Evolutionary conservation across 164 flowering plant genomes (phyloP).

Genomic region (Houttuynia cordata): DNA sequence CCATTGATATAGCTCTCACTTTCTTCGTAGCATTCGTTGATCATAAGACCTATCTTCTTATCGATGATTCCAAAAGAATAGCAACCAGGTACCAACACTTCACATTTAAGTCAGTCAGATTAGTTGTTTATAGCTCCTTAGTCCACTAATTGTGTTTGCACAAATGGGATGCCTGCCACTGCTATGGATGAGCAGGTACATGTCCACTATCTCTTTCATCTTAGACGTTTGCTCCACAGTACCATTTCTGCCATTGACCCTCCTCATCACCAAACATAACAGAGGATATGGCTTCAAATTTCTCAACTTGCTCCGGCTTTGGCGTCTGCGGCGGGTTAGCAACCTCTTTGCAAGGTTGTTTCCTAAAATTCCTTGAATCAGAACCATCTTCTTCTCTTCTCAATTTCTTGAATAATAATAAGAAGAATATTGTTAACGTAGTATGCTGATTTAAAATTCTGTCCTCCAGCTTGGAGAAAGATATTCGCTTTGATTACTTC

Average conservation of each 20-base stretch:
- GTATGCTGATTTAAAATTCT: constrained; percentile 13
- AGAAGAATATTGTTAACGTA: constrained; percentile 9
- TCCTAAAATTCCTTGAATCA: constrained; percentile 3
- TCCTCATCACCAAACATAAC: constrained; percentile 41
- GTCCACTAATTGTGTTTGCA: too few relatives aligned
- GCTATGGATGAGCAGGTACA: constrained; percentile 63
- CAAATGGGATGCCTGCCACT: too few relatives aligned
- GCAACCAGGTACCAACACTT: constrained; percentile 43
- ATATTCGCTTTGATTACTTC: constrained; percentile 89
- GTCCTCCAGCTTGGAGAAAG: constrained; percentile 77
- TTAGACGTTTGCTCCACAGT: constrained; percentile 87
- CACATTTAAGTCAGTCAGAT: too few relatives aligned
- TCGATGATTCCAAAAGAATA: constrained; percentile 70
- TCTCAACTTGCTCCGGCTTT: constrained; percentile 84
- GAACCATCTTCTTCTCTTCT: constrained; percentile 7
- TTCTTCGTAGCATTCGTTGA: constrained; percentile 54
- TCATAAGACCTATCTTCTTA: constrained; percentile 50
- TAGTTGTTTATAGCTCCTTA: too few relatives aligned
- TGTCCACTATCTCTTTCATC: constrained; percentile 67
- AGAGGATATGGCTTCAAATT: constrained; percentile 48
- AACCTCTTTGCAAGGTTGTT: constrained; percentile 81
- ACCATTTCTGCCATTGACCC: constrained; percentile 66
- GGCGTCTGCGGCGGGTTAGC: constrained; percentile 97
- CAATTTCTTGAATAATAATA: constrained; percentile 9
- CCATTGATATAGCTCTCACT: constrained; percentile 44